These are phyloP conservation scores for Aspergillus tubingensis DNA, from an alignment of 2,329 filamentous ascomycete species.

Conservation along the genomic window DNA sequence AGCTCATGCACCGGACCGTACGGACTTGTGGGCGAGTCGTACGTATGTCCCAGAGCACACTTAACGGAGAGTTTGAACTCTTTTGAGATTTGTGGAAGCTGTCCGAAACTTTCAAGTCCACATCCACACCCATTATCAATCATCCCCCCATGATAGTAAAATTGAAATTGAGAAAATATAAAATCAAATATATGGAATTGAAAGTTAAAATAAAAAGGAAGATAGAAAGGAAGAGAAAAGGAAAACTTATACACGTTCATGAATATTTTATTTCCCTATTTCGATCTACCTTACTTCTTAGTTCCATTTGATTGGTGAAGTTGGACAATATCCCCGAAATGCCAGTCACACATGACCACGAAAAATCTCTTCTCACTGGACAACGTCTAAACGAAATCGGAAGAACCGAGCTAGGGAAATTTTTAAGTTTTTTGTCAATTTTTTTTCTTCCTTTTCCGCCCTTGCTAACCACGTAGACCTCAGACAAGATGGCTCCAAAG, in stretches of 20 bases:
- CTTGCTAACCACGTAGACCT: neutral
- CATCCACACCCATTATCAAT: neutral
- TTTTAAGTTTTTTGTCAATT: neutral
- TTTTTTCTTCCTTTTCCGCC: too few relatives aligned
- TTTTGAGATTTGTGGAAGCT: neutral
- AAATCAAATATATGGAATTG: too few relatives aligned
- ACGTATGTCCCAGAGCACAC: neutral
- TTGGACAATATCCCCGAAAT: neutral
- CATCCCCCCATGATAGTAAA: neutral
- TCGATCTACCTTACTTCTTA: neutral
- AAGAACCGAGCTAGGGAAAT: neutral
- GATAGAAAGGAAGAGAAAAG: too few relatives aligned
- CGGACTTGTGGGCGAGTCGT: constrained; percentile 9
- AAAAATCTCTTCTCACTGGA: neutral
- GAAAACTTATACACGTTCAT: too few relatives aligned
- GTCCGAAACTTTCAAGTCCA: neutral
- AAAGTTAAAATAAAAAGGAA: too few relatives aligned
- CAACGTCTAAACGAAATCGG: neutral
- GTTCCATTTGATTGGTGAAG: neutral
- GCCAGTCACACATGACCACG: neutral
- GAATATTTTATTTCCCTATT: too few relatives aligned
- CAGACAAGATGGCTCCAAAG: neutral
- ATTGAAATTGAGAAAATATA: too few relatives aligned
- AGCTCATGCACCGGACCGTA: constrained; percentile 30
- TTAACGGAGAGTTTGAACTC: neutral